Base-by-base conservation (phyloP, 257 asterid genomes). In the Haberlea rhodopensis region DNA sequence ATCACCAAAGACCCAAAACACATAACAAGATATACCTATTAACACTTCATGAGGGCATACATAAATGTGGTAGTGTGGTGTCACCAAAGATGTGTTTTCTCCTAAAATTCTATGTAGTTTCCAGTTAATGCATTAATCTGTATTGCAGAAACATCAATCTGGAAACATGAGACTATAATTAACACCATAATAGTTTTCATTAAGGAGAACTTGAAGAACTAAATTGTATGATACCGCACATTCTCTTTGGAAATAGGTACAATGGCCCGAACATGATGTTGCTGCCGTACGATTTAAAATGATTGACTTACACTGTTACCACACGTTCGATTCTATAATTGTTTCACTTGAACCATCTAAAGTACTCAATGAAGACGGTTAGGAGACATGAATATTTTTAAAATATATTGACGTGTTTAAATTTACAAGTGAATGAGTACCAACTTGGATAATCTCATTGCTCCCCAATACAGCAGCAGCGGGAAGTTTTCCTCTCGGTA, bases 381-480 rank as follows among this genome's bases (percentile, higher is more conserved):
- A 8, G 57, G 65, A 43, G 31, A n/a, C 43, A 53, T 10, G 29
- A 23, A 7, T 22, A 26, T 53, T 15, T 56, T 32, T 22, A 23
- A 58, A 8, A 52, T 45, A 45, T 16, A 52, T 1, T 49, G 27
- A 53, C 65, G 58, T 48, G 23, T 43, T 69, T 58, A 52, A 45
- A 21, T 58, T 32, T 11, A 46, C 40, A 60, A 54, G 45, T 15
- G 16, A 51, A 53, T 53, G 45, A 34, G 69, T 31, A 67, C 82
- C 72, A 57, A 92, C 96, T 94, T 89, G 95, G 46, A 92, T 65
- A 73, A 92, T 82, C 76, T 85, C 96, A 68, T 84, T 83, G 18
- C 72, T 66, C 57, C 74, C 86, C 51, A 94, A 75, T 25, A 87
- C 60, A 72, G 91, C 60, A 72, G 91, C 86, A 2, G 37, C 72